A percentile compares a stretch with the other conserved stretches of the same genome.
Evolutionary conservation across 495 filamentous ascomycete genomes (phyloP).

Genomic region (Trichoderma erinaceum): DNA sequence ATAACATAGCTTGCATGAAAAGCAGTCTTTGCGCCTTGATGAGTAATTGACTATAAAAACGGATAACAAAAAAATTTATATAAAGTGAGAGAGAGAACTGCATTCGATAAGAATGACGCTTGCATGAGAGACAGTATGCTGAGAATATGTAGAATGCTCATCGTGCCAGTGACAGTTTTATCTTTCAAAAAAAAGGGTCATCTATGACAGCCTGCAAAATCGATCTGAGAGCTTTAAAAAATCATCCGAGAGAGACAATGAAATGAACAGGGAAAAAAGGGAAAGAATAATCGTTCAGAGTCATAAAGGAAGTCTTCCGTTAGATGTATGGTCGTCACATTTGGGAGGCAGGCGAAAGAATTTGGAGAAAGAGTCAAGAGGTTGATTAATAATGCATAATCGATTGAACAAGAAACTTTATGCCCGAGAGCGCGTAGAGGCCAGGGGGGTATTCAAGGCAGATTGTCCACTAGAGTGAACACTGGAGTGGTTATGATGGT

Average conservation of each 20-base stretch:
- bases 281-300: constrained; percentile 7
- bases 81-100: neutral
- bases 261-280: neutral
- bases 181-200: neutral
- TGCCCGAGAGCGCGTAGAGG: constrained; percentile 11
- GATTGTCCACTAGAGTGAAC: constrained; percentile 19
- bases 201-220: constrained; percentile 7
- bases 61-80: neutral
- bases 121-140: neutral
- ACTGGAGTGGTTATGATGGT: constrained; percentile 21
- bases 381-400: constrained; percentile 10
- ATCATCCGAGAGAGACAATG: neutral
- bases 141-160: neutral
- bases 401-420: constrained; percentile 9
- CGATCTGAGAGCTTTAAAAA: neutral
- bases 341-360: neutral
- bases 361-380: neutral
- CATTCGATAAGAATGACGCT: neutral
- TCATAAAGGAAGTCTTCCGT: constrained; percentile 9
- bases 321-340: constrained; percentile 8
- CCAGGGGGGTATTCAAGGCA: constrained; percentile 12
- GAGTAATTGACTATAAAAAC: neutral
- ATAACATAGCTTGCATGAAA: neutral
- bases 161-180: constrained; percentile 1
- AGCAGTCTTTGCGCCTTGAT: neutral